Evolutionary conservation across 129 eudicot species (phyloP), one percentile per base, ranked within the genome.

Genomic region (Escallonia herrerae): DNA sequence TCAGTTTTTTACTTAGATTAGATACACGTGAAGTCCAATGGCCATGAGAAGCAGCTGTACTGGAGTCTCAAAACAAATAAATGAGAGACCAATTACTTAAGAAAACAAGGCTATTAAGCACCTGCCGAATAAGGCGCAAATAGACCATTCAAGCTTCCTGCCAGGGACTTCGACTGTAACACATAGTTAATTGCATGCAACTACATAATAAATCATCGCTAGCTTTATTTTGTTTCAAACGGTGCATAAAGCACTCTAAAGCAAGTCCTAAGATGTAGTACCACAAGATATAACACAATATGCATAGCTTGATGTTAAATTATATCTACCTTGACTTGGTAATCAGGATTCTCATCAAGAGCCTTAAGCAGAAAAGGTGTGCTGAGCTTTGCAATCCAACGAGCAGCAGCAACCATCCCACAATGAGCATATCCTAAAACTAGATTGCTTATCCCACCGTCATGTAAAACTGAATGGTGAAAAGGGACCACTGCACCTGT

Each of bases 371-470:
- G 73, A 73, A 73, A 81, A 54, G 99, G 99, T 57, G 80, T 82
- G 81, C 99, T 86, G 44, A 93, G 90, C 82, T 93, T 93, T 55
- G 99, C 96, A 75, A 93, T 93, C 99, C 99, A 93, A 42, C 99
- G 86, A 60, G 99, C 99, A 59, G 96, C 95, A 76, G 99, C 99
- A 64, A 93, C 99, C 99, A 93, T 93, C 56, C 99, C 99, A 76
- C 99, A 93, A 70, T 93, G 99, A 14, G 99, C 99, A 74, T 93
- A 93, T 75, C 99, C 99, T 75, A 93, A 81, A 65, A 93, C 86
- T 58, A 94, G 72, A 86, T 94, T 89, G 71, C 95, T 81, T 56
- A 94, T 71, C 33, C 99, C 99, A 58, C 99, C 99, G 76, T 89
- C 95, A 82, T 89, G 78, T 77, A 94, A 65, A 67, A 89, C 90